Evolutionary conservation across 2,329 filamentous ascomycete species (phyloP).

Genomic region (Beauveria asiatica): DNA sequence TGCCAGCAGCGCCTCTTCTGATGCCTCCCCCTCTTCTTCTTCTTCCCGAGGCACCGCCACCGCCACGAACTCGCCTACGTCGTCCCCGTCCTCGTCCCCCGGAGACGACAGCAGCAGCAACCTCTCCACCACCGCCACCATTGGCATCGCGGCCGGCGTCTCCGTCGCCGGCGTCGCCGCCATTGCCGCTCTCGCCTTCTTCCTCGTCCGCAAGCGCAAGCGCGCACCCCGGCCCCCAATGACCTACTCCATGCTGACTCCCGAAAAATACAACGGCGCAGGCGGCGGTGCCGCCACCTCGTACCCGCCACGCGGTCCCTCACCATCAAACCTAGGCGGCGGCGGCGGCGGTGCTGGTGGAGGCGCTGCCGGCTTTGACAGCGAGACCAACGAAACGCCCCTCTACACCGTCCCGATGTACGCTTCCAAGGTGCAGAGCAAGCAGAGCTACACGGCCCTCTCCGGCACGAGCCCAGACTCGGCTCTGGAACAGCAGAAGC

Average conservation of each 20-base stretch:
- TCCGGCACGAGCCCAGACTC: background rate
- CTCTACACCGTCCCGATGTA: background rate
- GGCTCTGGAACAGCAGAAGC: background rate
- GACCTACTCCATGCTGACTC: slow-evolving; percentile 25
- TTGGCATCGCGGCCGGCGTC: slow-evolving; percentile 26
- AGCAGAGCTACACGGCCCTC: background rate
- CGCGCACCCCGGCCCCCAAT: slow-evolving; percentile 14
- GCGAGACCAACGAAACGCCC: slow-evolving; percentile 9
- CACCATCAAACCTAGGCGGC: slow-evolving; percentile 6
- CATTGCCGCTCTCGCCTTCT: slow-evolving; percentile 18
- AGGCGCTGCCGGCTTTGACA: background rate
- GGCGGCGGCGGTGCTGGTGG: background rate
- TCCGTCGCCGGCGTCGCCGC: slow-evolving; percentile 21
- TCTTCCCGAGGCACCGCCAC: slow-evolving; percentile 6
- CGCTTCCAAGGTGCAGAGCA: no score
- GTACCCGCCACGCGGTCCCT: slow-evolving; percentile 17
- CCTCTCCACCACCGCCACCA: slow-evolving; percentile 23
- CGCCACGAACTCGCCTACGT: slow-evolving; percentile 8
- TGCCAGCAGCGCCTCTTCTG: slow-evolving; percentile 8
- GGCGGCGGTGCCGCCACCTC: slow-evolving; percentile 12
- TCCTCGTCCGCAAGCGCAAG: slow-evolving; percentile 21
- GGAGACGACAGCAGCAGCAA: background rate
- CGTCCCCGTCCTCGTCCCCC: background rate
- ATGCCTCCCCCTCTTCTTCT: slow-evolving; percentile 5
- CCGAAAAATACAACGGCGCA: slow-evolving; percentile 13